phyloP scores from a whole-genome alignment of 306 rosid genomes.

The Purshia tridentata region DNA sequence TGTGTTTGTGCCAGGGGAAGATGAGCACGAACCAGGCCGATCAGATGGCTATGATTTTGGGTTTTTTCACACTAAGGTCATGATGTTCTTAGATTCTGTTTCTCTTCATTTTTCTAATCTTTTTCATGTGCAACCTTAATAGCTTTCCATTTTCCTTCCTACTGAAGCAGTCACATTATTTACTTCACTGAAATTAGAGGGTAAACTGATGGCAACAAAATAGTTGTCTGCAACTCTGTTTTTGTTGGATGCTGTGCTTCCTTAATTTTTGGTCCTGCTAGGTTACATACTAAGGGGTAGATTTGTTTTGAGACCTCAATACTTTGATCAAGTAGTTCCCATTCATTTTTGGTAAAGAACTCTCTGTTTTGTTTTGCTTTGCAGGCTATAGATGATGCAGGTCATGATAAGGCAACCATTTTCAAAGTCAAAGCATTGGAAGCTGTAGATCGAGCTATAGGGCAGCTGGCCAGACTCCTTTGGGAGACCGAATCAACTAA shows the following conservation, averaged over 20 bases:
- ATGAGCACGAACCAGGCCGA: slow-evolving; percentile 72
- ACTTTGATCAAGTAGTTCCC: background rate
- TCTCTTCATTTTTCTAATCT: slow-evolving; percentile 16
- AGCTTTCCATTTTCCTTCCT: slow-evolving; percentile 9
- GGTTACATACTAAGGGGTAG: background rate
- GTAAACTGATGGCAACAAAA: background rate
- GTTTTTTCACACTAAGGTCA: slow-evolving; percentile 92
- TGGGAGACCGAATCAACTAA: slow-evolving; percentile 81
- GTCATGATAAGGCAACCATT: slow-evolving; percentile 83
- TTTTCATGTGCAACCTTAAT: slow-evolving; percentile 13
- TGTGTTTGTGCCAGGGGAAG: slow-evolving; percentile 89
- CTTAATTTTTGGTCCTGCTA: background rate
- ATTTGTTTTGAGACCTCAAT: background rate
- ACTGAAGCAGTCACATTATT: background rate
- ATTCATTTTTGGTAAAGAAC: slow-evolving; percentile 3
- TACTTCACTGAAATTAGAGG: background rate
- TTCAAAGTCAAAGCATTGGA: slow-evolving; percentile 82
- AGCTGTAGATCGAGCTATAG: slow-evolving; percentile 82
- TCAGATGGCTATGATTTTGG: slow-evolving; percentile 96
- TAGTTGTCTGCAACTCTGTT: background rate
- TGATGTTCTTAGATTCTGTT: background rate
- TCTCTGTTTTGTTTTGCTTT: slow-evolving; percentile 27
- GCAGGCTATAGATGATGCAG: slow-evolving; percentile 98
- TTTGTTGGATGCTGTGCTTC: background rate
- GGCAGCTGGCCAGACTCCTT: slow-evolving; percentile 82